Percentiles rank a stretch among this genome's conserved stretches.
phyloP scores from a whole-genome alignment of 2,329 filamentous ascomycete species.

The Huntiella omanensis region DNA sequence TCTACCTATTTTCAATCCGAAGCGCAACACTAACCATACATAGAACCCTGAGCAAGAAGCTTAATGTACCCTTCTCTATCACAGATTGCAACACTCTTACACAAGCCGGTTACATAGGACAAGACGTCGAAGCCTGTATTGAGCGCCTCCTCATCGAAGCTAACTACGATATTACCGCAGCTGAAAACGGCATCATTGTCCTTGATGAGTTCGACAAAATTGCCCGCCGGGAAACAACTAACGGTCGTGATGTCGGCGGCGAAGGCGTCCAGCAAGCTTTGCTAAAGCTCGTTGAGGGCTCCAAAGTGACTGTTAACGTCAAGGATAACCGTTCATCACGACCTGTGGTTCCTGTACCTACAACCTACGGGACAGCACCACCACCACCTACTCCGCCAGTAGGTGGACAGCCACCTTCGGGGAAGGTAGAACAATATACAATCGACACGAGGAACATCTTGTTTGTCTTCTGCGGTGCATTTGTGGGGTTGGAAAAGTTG shows the following conservation, averaged over 20 bases:
- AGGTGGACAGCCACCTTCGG: slow-evolving; percentile 25
- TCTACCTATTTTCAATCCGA: background rate
- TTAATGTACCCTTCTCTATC: slow-evolving; percentile 92
- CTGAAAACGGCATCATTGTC: slow-evolving; percentile 85
- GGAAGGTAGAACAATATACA: slow-evolving; percentile 44
- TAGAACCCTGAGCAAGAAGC: slow-evolving; percentile 73
- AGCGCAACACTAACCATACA: background rate
- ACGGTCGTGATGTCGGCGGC: slow-evolving; percentile 84
- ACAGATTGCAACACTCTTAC: slow-evolving; percentile 93
- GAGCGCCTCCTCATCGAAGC: slow-evolving; percentile 77
- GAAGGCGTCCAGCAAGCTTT: slow-evolving; percentile 94
- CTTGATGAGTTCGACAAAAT: slow-evolving; percentile 97
- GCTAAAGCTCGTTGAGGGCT: slow-evolving; percentile 89
- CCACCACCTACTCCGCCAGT: slow-evolving; percentile 24
- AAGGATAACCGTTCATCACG: slow-evolving; percentile 53
- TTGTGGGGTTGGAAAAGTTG: slow-evolving; percentile 77
- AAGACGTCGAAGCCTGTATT: slow-evolving; percentile 92
- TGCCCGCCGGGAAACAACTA: slow-evolving; percentile 66
- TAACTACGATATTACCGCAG: slow-evolving; percentile 68
- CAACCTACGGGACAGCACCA: slow-evolving; percentile 28
- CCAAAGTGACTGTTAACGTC: slow-evolving; percentile 77
- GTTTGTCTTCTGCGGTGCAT: slow-evolving; percentile 92
- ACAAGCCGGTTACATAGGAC: slow-evolving; percentile 91
- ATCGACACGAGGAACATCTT: slow-evolving; percentile 91
- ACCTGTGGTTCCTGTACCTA: slow-evolving; percentile 31